Base-by-base conservation (phyloP, 306 rosid genomes). In the Quercus alba region DNA sequence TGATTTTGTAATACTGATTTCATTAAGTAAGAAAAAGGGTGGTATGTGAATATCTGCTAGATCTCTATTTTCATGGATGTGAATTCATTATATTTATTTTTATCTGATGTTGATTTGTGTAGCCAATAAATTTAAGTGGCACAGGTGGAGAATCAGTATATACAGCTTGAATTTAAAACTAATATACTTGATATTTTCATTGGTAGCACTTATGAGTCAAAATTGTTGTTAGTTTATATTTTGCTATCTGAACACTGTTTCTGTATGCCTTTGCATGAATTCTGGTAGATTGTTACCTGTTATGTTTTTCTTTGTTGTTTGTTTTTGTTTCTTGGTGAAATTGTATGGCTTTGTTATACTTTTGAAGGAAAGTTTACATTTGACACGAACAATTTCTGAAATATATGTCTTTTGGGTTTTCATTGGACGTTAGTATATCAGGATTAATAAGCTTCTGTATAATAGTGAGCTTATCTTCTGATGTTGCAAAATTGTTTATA, bases 401-500 rank as follows among this genome's bases (percentile, higher is more conserved):
- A 12, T 49, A 23, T 59, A 9, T 13, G 13, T 59, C 23, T 23
- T n/a, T 23, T 59, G 5, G 13, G 30, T 11, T 59, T 59, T 11
- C 14, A 28, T 59, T 59, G 18, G 31, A 23, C 1, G 7, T 8
- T 9, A 35, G 20, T 46, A 31, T 80, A 6, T 58, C 6, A 38
- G 18, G 71, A 7, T 52, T 1, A 30, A 25, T 54, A 1, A 14
- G 49, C 56, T 41, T 46, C 5, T 21, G 6, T 61, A 61, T 38
- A n/a, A 38, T 21, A 5, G 55, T 28, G 54, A 64, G 23, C 49
- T 19, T 74, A 64, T 54, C 23, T 4, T 17, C 54, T 30, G 52
- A 63, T 72, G 33, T 67, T 73, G 75, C 33, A 44, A 44, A 58
- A 20, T 68, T 75, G 71, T 44, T 77, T 25, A 20, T 79, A 11